Conservation (phyloP, 2,329 filamentous ascomycete species). For the Simplicillium sp. region DNA sequence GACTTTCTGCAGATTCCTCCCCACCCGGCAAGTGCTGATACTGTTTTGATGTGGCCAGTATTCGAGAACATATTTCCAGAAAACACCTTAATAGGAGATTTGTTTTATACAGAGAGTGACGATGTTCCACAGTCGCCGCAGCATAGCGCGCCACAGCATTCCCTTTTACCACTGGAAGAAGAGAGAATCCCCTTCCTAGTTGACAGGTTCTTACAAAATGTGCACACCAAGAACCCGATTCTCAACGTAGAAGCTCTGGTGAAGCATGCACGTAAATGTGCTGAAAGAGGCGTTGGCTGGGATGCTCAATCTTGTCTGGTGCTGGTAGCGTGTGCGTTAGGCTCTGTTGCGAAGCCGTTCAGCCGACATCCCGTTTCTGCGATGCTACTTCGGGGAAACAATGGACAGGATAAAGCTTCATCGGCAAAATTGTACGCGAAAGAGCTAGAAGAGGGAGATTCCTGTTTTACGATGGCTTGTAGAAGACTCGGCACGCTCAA, state of each 20-base stretch:
- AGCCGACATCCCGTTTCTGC: background rate
- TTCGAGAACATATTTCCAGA: slow-evolving; percentile 9
- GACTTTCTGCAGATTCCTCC: slow-evolving; percentile 13
- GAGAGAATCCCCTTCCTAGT: slow-evolving; percentile 13
- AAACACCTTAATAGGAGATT: slow-evolving; percentile 8
- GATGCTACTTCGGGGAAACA: no score
- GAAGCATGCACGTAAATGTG: slow-evolving; percentile 11
- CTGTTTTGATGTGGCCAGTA: slow-evolving; percentile 10
- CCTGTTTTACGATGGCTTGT: slow-evolving; percentile 15
- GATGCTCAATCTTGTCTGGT: slow-evolving; percentile 15
- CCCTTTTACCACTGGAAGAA: slow-evolving; percentile 10
- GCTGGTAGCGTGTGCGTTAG: slow-evolving; percentile 13
- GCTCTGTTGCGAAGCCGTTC: slow-evolving; percentile 12
- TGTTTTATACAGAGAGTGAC: slow-evolving; percentile 3
- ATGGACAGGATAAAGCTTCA: background rate
- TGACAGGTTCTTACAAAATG: slow-evolving; percentile 13
- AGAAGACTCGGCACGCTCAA: slow-evolving; percentile 15
- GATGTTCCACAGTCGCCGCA: no score
- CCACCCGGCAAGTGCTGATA: slow-evolving; percentile 11
- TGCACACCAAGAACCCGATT: slow-evolving; percentile 17
- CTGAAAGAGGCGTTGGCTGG: slow-evolving; percentile 15
- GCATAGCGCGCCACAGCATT: background rate
- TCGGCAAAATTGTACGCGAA: slow-evolving; percentile 6
- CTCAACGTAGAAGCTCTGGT: slow-evolving; percentile 12
- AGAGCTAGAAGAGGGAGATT: slow-evolving; percentile 11